Evolutionary conservation across 345 rosid species (phyloP).

Genomic region (Eucalyptus curtisii): DNA sequence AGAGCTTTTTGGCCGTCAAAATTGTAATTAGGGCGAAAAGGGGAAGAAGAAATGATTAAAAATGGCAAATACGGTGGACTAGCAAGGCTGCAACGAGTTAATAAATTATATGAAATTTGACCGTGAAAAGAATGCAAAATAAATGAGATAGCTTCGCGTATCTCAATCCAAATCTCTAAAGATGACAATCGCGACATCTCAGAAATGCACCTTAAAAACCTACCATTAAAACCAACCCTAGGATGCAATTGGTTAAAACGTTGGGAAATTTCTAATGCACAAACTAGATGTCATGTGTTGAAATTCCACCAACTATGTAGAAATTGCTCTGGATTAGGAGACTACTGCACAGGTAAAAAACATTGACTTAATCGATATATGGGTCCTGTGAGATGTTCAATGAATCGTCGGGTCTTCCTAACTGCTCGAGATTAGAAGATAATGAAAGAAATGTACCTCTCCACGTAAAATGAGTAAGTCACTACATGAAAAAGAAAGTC

Average conservation of each 20-base stretch:
- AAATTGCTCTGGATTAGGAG: background rate
- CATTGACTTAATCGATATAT: background rate
- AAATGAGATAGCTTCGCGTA: background rate
- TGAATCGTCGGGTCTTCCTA: background rate
- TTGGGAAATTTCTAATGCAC: background rate
- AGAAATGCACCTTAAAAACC: background rate
- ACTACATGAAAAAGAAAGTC: background rate
- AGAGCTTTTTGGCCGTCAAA: background rate
- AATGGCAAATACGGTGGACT: background rate
- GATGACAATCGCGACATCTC: background rate
- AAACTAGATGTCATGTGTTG: background rate
- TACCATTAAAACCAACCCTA: background rate
- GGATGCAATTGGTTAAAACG: background rate
- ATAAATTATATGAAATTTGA: background rate
- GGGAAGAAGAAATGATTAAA: background rate
- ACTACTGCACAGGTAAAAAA: background rate
- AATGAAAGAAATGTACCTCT: background rate
- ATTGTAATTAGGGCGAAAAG: background rate
- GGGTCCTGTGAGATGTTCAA: background rate
- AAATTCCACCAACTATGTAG: background rate
- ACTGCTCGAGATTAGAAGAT: background rate
- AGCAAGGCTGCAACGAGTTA: background rate
- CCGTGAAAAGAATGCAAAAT: background rate
- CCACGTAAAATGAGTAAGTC: background rate
- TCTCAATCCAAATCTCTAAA: background rate